Evolutionary conservation across 176 grass and related monocot genomes (phyloP).

Genomic region (Hordeum marinum): DNA sequence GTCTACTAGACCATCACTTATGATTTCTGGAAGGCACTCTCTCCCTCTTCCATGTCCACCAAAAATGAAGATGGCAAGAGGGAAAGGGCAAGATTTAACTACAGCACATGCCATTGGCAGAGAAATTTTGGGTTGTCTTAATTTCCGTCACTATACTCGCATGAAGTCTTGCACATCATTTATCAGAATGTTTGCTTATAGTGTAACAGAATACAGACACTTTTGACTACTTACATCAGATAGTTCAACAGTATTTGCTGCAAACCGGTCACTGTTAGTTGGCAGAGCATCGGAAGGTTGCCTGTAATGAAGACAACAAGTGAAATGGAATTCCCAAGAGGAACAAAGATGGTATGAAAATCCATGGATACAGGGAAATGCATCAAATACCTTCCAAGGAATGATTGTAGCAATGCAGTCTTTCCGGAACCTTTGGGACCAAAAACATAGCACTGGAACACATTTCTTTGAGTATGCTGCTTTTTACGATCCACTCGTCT

Average conservation of each 20-base stretch:
- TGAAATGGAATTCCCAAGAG: background rate
- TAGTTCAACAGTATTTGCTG: constrained; percentile 80
- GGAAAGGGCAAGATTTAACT: background rate
- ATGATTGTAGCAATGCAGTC: constrained; percentile 73
- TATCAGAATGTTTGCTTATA: background rate
- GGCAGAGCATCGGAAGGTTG: constrained; percentile 71
- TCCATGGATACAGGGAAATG: background rate
- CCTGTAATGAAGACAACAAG: constrained; percentile 31
- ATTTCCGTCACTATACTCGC: background rate
- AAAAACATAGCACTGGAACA: constrained; percentile 90
- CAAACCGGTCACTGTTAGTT: constrained; percentile 56
- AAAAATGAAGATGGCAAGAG: background rate
- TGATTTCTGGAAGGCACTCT: background rate
- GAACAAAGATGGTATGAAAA: background rate
- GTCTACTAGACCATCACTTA: background rate
- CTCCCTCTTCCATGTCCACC: background rate
- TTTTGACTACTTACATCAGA: constrained; percentile 52
- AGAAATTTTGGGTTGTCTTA: background rate
- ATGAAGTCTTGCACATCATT: background rate
- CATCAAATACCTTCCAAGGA: constrained; percentile 67
- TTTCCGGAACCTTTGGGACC: constrained; percentile 87
- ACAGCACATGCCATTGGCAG: background rate
- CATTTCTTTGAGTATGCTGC: constrained; percentile 66
- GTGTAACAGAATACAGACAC: background rate
- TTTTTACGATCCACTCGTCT: constrained; percentile 90